phyloP scores from a whole-genome alignment of 306 rosid species.

The Rosa persica region DNA sequence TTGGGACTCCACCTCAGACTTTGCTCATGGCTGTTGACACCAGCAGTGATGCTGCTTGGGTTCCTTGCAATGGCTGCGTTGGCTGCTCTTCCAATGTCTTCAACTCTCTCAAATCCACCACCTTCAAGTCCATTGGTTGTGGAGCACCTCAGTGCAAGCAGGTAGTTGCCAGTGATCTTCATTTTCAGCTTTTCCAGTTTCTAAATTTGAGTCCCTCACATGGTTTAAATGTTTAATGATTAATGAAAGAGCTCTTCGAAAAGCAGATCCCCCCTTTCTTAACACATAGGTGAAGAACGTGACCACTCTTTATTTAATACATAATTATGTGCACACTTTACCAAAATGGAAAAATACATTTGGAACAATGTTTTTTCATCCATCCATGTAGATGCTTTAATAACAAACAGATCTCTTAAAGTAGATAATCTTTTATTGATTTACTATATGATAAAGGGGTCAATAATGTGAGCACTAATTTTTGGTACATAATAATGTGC shows the following conservation, averaged over 20 bases:
- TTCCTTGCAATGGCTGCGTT: constrained; percentile 73
- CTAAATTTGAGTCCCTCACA: no score
- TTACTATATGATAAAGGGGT: background rate
- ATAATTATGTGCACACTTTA: background rate
- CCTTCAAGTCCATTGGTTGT: constrained; percentile 50
- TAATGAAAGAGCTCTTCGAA: background rate
- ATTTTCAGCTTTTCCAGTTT: background rate
- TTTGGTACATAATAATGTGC: background rate
- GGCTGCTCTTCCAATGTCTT: constrained; percentile 64
- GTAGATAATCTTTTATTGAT: background rate
- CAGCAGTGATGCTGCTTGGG: constrained; percentile 85
- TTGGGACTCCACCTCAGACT: constrained; percentile 84
- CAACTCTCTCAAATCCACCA: constrained; percentile 48
- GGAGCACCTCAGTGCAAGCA: constrained; percentile 69
- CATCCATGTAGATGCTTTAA: background rate
- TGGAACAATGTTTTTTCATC: background rate
- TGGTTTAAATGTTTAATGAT: background rate
- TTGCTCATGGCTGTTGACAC: constrained; percentile 82
- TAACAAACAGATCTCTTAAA: background rate
- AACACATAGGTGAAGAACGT: background rate
- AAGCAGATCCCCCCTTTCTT: background rate
- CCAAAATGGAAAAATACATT: background rate
- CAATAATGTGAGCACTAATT: background rate
- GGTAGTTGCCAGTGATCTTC: constrained; percentile 35
- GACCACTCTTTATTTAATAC: background rate